Percentiles rank a stretch among this genome's conserved stretches.
These are phyloP conservation scores for Amylocarpus encephaloides DNA, from an alignment of 2,329 filamentous ascomycete species.

Conservation along the genomic window DNA sequence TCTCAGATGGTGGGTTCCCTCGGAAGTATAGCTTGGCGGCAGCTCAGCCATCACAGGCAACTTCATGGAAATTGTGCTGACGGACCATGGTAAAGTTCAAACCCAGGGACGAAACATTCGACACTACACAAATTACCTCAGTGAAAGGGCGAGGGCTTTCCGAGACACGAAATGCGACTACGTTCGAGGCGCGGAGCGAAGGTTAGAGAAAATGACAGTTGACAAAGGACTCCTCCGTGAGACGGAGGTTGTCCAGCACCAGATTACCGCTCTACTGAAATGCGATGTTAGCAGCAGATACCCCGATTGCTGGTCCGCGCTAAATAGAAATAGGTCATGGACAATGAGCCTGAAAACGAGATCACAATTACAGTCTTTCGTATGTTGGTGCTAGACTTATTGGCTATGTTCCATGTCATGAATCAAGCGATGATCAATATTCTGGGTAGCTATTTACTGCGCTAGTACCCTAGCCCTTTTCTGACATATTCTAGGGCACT, in stretches of 20 bases:
- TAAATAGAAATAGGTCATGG: constrained; percentile 58
- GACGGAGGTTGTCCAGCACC: constrained; percentile 82
- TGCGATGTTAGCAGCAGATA: constrained; percentile 68
- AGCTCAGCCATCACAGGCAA: constrained; percentile 15
- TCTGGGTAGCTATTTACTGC: constrained; percentile 55
- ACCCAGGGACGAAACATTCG: constrained; percentile 92
- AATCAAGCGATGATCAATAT: constrained; percentile 98
- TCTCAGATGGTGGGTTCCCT: constrained; percentile 72
- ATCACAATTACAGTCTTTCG: constrained; percentile 93
- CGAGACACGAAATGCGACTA: constrained; percentile 83
- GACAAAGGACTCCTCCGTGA: constrained; percentile 90
- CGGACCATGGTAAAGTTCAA: constrained; percentile 57
- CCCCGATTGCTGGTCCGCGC: constrained; percentile 3
- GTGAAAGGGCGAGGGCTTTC: constrained; percentile 74
- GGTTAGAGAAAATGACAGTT: constrained; percentile 77
- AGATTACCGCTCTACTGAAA: constrained; percentile 77
- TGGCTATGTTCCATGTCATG: constrained; percentile 87
- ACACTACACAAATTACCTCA: constrained; percentile 82
- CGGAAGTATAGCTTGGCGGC: constrained; percentile 3
- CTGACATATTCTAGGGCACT: constrained; percentile 59
- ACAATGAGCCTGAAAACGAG: constrained; percentile 88
- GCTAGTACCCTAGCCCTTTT: neutral
- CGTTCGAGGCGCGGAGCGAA: constrained; percentile 74
- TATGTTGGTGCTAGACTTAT: constrained; percentile 79
- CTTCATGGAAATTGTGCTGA: constrained; percentile 33